Base-by-base conservation (phyloP, 306 rosid species). In the Erythrophleum fordii region DNA sequence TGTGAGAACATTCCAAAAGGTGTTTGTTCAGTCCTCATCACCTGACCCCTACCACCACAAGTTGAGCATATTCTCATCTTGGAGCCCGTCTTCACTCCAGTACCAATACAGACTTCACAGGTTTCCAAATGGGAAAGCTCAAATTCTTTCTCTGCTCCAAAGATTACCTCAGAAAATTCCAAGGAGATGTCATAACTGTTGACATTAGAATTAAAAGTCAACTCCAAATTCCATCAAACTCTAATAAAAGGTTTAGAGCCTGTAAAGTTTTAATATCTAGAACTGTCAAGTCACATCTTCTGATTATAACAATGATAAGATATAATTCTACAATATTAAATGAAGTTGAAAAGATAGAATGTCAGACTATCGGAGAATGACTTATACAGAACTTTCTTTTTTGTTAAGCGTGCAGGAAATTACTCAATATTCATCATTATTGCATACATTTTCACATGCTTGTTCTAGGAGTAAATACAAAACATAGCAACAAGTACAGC, bases 1-100 rank as follows among this genome's bases (percentile, higher is more conserved):
- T 95, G 98, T 31, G 98, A 95, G 88, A 95, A 95, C 93, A 95
- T 31, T 81, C 99, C 99, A 85, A 95, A 95, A 85, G 99, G 99
- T 78, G 99, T 95, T 86, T 91, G 99, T 83, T 95, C 99, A 23
- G 99, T 91, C 88, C 93, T 95, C 99, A 95, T 95, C 86, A 95
- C 97, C 84, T 95, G 99, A 87, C 99, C 99, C 86, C 99, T 91
- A 64, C 99, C 99, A 82, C 99, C 99, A 90, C 99, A 95, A 45
- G 94, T 91, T 80, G 99, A 88, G 82, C 99, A 91, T 81, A 93
- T 85, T 85, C 96, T 90, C 96, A 71, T 91, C 92, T 90, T 93
- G 87, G 99, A 87, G 59, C 97, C 97, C 29, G 79, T 34, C 84
- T 90, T 95, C 67, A 96, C 89, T 73, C 99, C 99, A 11, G 94